Evolutionary conservation across 345 rosid genomes (phyloP), one percentile per base, ranked within the genome.

Genomic region (Cochlearia excelsa): DNA sequence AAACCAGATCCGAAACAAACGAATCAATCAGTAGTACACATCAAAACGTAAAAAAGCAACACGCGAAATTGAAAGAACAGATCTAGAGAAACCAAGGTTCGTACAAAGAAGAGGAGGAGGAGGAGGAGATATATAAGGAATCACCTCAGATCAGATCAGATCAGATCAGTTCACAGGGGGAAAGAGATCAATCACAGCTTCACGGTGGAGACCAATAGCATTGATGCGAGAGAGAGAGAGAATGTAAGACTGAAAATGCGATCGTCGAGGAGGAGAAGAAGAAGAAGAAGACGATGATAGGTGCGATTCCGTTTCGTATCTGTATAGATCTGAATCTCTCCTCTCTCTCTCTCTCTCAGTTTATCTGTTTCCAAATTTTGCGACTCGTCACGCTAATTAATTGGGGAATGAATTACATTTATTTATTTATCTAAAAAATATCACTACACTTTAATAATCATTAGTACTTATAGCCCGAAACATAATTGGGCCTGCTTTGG

Each of bases 91-190:
- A 33, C 7, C 23, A 59, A 68, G 54, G 59, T 16, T 35, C 53
- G 40, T 8, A 44, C 1, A 34, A 33, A 2, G 63, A 54, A 55
- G 61, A 42, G 54, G 30, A 52, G 10, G 48, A 52, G 10, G 48
- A 27, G 59, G 8, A 26, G 23, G 23, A 16, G 23, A 16, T 16
- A 16, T 16, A 42, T n/a, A 6, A 58, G 3, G 63, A 59, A 47
- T 74, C 73, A 83, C 88, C 88, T 75, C 81, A 72, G 84, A 81
- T 81, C 79, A 59, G 16, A 37, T 79, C 72, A 79, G 74, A 39
- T 57, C 57, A 59, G 16, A 37, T 37, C 40, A 5, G 40, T 4
- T 3, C 40, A 4, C 5, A 37, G 40, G 7, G 4, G 40, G 39
- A 47, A 67, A 74, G 56, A 66, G 46, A 51, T 65, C 48, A 66